phyloP scores from a whole-genome alignment of 1,139 yeast genomes.

The Debaryomyces udenii region DNA sequence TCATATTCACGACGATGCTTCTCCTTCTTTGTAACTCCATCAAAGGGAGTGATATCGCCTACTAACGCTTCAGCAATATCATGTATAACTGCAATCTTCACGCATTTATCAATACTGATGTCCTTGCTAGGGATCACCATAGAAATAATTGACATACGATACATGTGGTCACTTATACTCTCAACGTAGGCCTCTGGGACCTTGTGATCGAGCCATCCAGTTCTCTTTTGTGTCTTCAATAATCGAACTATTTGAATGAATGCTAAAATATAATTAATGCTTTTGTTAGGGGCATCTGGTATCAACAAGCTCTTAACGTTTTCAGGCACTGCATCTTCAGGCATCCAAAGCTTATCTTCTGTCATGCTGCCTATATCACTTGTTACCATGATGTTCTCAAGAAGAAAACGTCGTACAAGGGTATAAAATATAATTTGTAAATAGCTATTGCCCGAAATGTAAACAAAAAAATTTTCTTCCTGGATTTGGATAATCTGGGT shows the following conservation, averaged over 20 bases:
- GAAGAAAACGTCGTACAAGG: background rate
- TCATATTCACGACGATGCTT: conserved; percentile 82
- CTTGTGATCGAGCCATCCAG: conserved; percentile 90
- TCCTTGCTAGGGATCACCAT: conserved; percentile 60
- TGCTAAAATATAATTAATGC: conserved; percentile 57
- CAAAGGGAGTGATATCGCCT: conserved; percentile 93
- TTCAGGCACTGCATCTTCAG: conserved; percentile 59
- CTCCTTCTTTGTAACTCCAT: conserved; percentile 61
- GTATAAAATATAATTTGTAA: background rate
- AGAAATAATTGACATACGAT: conserved; percentile 86
- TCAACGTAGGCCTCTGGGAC: conserved; percentile 57
- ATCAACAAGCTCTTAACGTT: conserved; percentile 47
- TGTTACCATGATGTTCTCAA: background rate
- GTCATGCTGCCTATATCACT: conserved; percentile 1
- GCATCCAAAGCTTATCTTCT: conserved; percentile 50
- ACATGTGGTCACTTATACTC: conserved; percentile 94
- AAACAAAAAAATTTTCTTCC: conserved; percentile 8
- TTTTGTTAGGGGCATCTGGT: conserved; percentile 24
- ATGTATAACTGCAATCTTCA: conserved; percentile 85
- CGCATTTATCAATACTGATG: conserved; percentile 58
- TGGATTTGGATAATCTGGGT: no score
- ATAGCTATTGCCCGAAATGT: conserved; percentile 4
- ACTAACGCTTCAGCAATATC: conserved; percentile 94
- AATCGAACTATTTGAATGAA: conserved; percentile 77
- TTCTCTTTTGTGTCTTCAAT: conserved; percentile 79